Evolutionary conservation across 2,329 filamentous ascomycete genomes (phyloP).

Genomic region (Aspergillus flavus): DNA sequence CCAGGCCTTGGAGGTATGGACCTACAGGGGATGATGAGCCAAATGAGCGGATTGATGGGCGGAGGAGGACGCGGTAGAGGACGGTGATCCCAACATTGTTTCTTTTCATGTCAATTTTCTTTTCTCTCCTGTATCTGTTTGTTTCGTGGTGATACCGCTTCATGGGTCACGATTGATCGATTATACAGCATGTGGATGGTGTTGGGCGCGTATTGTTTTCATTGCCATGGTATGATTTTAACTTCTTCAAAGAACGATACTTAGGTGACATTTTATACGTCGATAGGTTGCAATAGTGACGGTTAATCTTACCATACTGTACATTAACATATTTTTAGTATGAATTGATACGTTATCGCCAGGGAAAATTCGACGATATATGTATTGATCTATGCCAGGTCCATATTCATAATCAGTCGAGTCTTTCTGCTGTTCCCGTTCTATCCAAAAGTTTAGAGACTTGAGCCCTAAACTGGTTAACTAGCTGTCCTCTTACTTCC

Average conservation of each 20-base stretch:
- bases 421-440: constrained; percentile 21
- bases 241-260: not conserved
- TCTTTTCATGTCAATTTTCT: constrained; percentile 19
- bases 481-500: constrained; percentile 15
- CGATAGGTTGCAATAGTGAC: not conserved
- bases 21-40: constrained; percentile 74
- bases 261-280: not conserved
- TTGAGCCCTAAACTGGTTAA: constrained; percentile 10
- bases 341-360: not conserved
- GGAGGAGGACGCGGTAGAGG: constrained; percentile 40
- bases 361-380: not conserved
- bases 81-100: constrained; percentile 22
- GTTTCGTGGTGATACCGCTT: constrained; percentile 2
- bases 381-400: not conserved
- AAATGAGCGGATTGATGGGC: constrained; percentile 68
- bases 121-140: constrained; percentile 24
- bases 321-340: not conserved
- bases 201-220: constrained; percentile 20
- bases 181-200: constrained; percentile 20
- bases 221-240: constrained; percentile 1
- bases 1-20: constrained; percentile 60
- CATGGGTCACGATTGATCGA: constrained; percentile 11
- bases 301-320: not conserved
- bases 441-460: constrained; percentile 22
- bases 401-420: constrained; percentile 13